Conservation (phyloP, 371 early-diverging fungal species). For the Mucor irregularis region DNA sequence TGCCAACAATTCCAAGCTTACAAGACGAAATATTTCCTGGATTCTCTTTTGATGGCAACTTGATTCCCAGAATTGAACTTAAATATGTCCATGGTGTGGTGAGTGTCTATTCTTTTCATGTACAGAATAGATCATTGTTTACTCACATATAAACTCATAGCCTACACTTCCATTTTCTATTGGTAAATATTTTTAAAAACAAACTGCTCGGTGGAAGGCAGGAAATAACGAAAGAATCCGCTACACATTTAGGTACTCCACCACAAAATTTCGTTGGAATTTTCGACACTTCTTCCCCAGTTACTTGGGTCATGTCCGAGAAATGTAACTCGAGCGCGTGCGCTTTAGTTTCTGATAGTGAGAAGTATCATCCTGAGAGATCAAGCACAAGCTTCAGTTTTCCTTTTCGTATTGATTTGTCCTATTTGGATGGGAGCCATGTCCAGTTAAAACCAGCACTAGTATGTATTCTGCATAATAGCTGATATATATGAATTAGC, state of each 20-base stretch:
- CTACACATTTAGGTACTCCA: conserved; percentile 39
- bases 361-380: conserved; percentile 19
- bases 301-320: conserved; percentile 32
- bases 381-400: conserved; percentile 26
- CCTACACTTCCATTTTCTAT: conserved; percentile 10
- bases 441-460: conserved; percentile 31
- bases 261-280: conserved; percentile 27
- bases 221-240: too few relatives aligned
- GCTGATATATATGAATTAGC: too few relatives aligned
- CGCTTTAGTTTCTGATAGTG: conserved; percentile 1
- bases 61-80: conserved; percentile 6
- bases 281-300: conserved; percentile 35
- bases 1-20: conserved; percentile 4
- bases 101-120: not conserved
- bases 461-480: too few relatives aligned
- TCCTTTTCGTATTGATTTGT: conserved; percentile 12
- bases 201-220: not conserved
- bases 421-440: conserved; percentile 32
- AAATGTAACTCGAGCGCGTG: conserved; percentile 26
- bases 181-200: not conserved
- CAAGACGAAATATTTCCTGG: conserved; percentile 11
- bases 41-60: not conserved
- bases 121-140: not conserved
- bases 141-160: not conserved
- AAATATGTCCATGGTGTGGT: conserved; percentile 8